These are phyloP conservation scores for Fomitiporia mediterranea DNA, from an alignment of 1,284 basidiomycete genomes.

Conservation along the genomic window DNA sequence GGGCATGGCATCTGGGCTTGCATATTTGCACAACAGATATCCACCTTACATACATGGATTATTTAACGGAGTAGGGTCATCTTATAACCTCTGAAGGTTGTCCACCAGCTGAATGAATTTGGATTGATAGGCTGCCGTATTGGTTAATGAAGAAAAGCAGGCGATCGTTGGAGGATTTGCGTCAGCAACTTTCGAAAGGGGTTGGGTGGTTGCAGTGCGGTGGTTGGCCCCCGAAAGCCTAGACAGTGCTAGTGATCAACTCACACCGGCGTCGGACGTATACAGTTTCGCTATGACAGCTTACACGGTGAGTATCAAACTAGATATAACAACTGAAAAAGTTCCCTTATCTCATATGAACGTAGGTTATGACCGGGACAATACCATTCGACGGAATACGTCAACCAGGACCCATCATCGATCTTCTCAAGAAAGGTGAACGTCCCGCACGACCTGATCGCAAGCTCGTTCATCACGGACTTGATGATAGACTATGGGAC, in stretches of 20 bases:
- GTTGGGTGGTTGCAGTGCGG: slow-evolving; percentile 1
- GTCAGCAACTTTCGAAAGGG: slow-evolving; percentile 11
- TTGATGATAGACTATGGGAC: slow-evolving; percentile 15
- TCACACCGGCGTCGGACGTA: slow-evolving; percentile 1
- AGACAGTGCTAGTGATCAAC: not conserved
- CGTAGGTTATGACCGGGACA: slow-evolving; percentile 11
- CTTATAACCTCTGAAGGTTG: not conserved
- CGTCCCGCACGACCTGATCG: slow-evolving; percentile 7
- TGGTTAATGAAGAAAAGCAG: slow-evolving; percentile 13
- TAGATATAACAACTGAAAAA: not conserved
- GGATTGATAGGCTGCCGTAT: not conserved
- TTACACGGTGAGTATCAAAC: not conserved
- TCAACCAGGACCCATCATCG: not conserved
- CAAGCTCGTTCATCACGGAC: slow-evolving; percentile 10
- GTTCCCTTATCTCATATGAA: not conserved
- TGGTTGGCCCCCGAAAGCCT: slow-evolving; percentile 14
- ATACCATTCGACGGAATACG: slow-evolving; percentile 6
- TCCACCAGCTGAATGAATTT: not conserved
- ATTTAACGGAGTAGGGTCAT: slow-evolving; percentile 6
- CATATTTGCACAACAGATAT: slow-evolving; percentile 10
- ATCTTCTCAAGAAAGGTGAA: not conserved
- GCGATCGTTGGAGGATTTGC: slow-evolving; percentile 18
- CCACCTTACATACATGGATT: slow-evolving; percentile 18
- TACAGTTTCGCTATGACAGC: slow-evolving; percentile 19
- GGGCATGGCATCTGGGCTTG: slow-evolving; percentile 14